Conservation (phyloP, 768 basidiomycete species). For the Podaxis rugospora region DNA sequence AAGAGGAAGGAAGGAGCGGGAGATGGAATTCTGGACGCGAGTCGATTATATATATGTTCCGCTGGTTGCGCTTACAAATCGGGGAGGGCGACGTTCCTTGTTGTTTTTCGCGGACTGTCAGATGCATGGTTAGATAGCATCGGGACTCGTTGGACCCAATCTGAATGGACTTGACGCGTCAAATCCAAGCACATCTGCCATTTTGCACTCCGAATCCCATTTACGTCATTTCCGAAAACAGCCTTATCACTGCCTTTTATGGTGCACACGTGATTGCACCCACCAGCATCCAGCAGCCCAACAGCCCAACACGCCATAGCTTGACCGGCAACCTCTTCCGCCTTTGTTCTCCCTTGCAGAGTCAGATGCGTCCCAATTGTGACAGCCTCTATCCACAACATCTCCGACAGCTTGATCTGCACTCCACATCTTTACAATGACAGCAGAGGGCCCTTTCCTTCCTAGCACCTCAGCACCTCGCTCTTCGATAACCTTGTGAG, state of each 20-base stretch:
- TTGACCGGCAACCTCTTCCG: slow-evolving; percentile 15
- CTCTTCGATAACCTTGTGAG: neutral
- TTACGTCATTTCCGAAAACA: slow-evolving; percentile 30
- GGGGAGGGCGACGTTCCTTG: slow-evolving; percentile 15
- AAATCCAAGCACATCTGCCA: slow-evolving; percentile 16
- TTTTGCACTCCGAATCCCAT: slow-evolving; percentile 22
- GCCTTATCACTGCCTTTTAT: slow-evolving; percentile 25
- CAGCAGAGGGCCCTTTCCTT: neutral
- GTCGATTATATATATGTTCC: slow-evolving; percentile 35
- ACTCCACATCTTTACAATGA: neutral
- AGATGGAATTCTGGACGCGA: slow-evolving; percentile 19
- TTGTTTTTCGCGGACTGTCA: slow-evolving; percentile 22
- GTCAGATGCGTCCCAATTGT: slow-evolving; percentile 14
- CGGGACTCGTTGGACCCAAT: slow-evolving; percentile 13
- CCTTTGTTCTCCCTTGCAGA: slow-evolving; percentile 5
- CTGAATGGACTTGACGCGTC: slow-evolving; percentile 17
- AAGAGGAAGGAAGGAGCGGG: slow-evolving; percentile 32
- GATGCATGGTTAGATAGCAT: slow-evolving; percentile 8
- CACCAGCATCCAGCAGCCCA: slow-evolving; percentile 6
- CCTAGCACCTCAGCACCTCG: neutral
- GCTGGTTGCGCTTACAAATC: slow-evolving; percentile 37
- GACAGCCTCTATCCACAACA: neutral
- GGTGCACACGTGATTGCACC: slow-evolving; percentile 9
- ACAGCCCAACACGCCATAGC: slow-evolving; percentile 15
- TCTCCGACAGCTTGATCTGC: slow-evolving; percentile 11